These are phyloP conservation scores for Ganoderma sinense DNA, from an alignment of 1,284 basidiomycete genomes.

Conservation along the genomic window DNA sequence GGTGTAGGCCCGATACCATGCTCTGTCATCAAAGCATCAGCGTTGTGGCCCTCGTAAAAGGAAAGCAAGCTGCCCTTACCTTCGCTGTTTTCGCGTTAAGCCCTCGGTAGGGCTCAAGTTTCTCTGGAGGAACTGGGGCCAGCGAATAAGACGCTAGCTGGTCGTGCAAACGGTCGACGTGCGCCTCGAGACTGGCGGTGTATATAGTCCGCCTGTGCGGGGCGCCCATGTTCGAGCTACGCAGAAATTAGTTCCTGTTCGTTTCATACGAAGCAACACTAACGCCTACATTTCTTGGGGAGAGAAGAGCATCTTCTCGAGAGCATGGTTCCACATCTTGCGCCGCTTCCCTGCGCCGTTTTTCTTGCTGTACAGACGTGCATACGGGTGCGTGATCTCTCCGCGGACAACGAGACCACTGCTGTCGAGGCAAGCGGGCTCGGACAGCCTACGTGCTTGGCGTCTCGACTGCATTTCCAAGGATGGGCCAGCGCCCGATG, in stretches of 20 bases:
- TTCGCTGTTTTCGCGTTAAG: constrained; percentile 75
- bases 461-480: constrained; percentile 12
- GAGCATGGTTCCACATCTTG: constrained; percentile 76
- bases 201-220: constrained; percentile 53
- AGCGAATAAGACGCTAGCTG: constrained; percentile 34
- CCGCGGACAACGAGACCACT: constrained; percentile 34
- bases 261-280: neutral
- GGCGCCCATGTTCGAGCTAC: constrained; percentile 68
- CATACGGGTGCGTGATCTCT: constrained; percentile 67
- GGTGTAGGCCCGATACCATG: constrained; percentile 74
- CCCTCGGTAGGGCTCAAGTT: constrained; percentile 38
- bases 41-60: neutral
- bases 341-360: constrained; percentile 64
- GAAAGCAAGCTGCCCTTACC: constrained; percentile 43
- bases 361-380: constrained; percentile 67
- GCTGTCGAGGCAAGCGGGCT: constrained; percentile 17
- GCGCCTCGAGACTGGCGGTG: constrained; percentile 42
- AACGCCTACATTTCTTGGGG: constrained; percentile 66
- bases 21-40: constrained; percentile 50
- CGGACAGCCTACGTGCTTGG: constrained; percentile 8
- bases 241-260: neutral
- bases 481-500: constrained; percentile 3
- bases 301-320: constrained; percentile 74
- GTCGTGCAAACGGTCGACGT: constrained; percentile 40
- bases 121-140: constrained; percentile 36